Base-by-base conservation (phyloP, 257 asterid genomes). In the Ajuga chamaepitys region DNA sequence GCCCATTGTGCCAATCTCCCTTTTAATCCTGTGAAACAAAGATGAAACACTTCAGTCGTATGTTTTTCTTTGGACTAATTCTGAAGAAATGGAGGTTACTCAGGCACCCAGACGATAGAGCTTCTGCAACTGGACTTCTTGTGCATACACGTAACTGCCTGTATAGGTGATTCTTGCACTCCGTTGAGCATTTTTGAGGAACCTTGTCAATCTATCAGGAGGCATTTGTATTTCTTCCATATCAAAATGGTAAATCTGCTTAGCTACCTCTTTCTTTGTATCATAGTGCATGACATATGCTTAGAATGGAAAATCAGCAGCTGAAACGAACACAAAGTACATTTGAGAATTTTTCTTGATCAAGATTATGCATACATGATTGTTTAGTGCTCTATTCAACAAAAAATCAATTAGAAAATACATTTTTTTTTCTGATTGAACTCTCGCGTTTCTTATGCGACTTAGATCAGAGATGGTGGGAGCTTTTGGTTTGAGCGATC, bases 1-100 rank as follows among this genome's bases (percentile, higher is more conserved):
- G 99, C 66, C 99, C 99, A 9, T 68, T 94, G 77, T 94, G 99
- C 75, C 99, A 94, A 77, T 90, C 97, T 71, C 97, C 99, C 46
- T 94, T 94, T 73, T 90, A 78, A 89, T 82, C 64, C 64, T 68
- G 44, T 50, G 56, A 66, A n/a, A 61, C 26, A 24, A 20, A 34
- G 54, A 22, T 48, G 10, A 12, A 20, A 26, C 34, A 48, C 57
- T 24, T 18, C 4, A 62, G 17, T 59, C 71, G 3, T 42, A 13
- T 32, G 20, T 37, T 28, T 25, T 21, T 58, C 6, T 4, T 40
- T 48, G 44, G 48, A 55, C 38, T 34, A 47, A 57, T 41, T 68
- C 35, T 24, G 52, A 46, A 52, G 57, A 64, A 24, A 55, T 17
- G 64, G 56, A 68, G 6, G 56, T 12, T 37, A 7, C 44, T 67